Evolutionary conservation across 1,284 basidiomycete genomes (phyloP).

Genomic region (Microbotryum intermedium): DNA sequence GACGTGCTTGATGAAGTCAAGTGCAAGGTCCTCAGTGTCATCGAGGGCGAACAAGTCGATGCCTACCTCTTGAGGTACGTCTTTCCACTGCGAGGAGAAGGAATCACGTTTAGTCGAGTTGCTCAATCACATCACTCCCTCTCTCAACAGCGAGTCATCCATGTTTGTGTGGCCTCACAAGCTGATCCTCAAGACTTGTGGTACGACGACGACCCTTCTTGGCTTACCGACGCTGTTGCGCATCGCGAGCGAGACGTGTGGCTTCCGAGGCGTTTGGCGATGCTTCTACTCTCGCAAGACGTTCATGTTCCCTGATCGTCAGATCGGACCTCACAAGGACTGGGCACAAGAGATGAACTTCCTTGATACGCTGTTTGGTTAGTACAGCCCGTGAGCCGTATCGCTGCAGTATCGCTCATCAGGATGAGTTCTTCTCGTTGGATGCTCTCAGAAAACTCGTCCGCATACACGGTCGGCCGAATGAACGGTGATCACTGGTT

Average conservation of each 20-base stretch:
- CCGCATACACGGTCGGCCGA: constrained; percentile 94
- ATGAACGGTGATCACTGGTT: constrained; percentile 99
- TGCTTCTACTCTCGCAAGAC: constrained; percentile 97
- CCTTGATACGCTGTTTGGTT: constrained; percentile 76
- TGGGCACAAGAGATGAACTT: constrained; percentile 91
- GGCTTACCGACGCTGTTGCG: constrained; percentile 87
- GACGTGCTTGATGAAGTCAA: constrained; percentile 94
- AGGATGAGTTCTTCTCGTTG: background rate
- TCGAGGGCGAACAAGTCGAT: constrained; percentile 79
- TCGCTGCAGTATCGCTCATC: background rate
- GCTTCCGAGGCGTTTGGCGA: constrained; percentile 64
- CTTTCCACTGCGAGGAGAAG: background rate
- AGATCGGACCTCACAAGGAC: constrained; percentile 84
- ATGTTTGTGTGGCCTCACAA: constrained; percentile 93
- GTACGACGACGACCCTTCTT: constrained; percentile 92
- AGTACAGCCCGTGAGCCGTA: constrained; percentile 19
- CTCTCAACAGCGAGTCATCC: constrained; percentile 74
- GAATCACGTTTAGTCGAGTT: background rate
- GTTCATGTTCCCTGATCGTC: constrained; percentile 98
- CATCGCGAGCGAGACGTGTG: constrained; percentile 71
- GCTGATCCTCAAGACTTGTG: constrained; percentile 97
- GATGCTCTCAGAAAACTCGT: constrained; percentile 49
- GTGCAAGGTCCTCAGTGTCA: constrained; percentile 88
- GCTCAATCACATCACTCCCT: background rate
- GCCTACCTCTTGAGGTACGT: constrained; percentile 89